Conservation (phyloP, 1,139 yeast species). For the Geotrichum reessii region DNA sequence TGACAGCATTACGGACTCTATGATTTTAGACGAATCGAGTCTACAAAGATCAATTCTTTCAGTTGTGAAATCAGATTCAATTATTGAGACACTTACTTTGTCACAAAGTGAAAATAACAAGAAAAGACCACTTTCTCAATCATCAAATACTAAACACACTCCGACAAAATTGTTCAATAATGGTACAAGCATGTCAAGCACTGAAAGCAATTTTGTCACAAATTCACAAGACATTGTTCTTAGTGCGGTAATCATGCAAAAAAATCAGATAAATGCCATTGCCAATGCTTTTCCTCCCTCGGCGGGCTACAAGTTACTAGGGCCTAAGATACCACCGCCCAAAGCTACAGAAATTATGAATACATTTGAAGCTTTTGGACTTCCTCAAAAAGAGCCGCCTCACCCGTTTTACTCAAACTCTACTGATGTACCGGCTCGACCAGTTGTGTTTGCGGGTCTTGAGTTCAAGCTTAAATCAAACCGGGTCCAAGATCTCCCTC, state of each 20-base stretch:
- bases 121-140: constrained; percentile 2
- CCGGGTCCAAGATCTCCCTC: constrained; percentile 25
- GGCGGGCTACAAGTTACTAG: neutral
- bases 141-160: neutral
- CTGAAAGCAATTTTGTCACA: neutral
- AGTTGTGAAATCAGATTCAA: constrained; percentile 2
- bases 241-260: neutral
- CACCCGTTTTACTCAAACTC: constrained; percentile 60
- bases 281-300: neutral
- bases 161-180: neutral
- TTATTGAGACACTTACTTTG: neutral
- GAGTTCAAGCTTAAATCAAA: constrained; percentile 43
- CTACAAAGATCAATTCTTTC: constrained; percentile 9
- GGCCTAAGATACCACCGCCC: constrained; percentile 21
- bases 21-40: constrained; percentile 6
- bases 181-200: neutral
- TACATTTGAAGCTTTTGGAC: constrained; percentile 43
- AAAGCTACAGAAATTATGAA: constrained; percentile 32
- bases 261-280: neutral
- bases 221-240: neutral
- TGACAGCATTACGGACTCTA: neutral
- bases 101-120: constrained; percentile 1
- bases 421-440: constrained; percentile 48
- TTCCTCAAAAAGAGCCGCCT: constrained; percentile 49
- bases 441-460: constrained; percentile 63